Evolutionary conservation across 2,329 filamentous ascomycete genomes (phyloP), one percentile per base, ranked within the genome.

Genomic region (Arthrinium puccinioides): DNA sequence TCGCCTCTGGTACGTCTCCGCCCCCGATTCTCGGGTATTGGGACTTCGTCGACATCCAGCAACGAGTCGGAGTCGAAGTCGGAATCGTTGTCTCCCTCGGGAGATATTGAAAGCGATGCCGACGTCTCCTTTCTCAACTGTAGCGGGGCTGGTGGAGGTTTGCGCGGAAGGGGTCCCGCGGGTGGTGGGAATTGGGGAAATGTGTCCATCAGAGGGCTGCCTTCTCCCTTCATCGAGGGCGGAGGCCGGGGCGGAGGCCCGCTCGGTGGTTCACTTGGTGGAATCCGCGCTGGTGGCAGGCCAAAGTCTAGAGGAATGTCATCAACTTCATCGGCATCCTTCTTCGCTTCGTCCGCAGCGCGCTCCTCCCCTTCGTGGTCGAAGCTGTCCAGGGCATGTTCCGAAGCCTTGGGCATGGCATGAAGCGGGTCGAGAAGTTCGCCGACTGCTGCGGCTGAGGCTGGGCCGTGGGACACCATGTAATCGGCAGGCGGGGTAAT

Each of bases 61-160:
- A 84, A 72, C 44, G 89, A 84, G 41, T 92, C 87, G 48, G 89
- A 92, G 45, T 94, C 88, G 0, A 86, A 89, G 42, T 87, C 86
- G 0, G 82, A 81, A 24, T 79, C 74, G 2, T 52, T 50, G 3
- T 75, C 72, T 10, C 81, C 79, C n/a, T 82, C 76, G 4, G 55
- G 48, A 3, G 55, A 47, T 4, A 54, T 39, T 0, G 48, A 44
- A 3, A 53, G 46, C 19, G 46, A 41, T 7, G 47, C 53, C 9
- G 55, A 52, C n/a, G 54, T 53, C 14, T 58, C 49, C 32, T 67
- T 65, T 29, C 70, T 72, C 18, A 97, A 69, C 53, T 89, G 82
- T 37, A 97, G 61, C 2, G 90, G 89, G 10, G 87, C 85, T 32
- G 90, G 90, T 3, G 89, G 88, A 6, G 82, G 77, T 58, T 94